Conservation (phyloP, 169 alveolate genomes). For the Fabrea salina region DNA sequence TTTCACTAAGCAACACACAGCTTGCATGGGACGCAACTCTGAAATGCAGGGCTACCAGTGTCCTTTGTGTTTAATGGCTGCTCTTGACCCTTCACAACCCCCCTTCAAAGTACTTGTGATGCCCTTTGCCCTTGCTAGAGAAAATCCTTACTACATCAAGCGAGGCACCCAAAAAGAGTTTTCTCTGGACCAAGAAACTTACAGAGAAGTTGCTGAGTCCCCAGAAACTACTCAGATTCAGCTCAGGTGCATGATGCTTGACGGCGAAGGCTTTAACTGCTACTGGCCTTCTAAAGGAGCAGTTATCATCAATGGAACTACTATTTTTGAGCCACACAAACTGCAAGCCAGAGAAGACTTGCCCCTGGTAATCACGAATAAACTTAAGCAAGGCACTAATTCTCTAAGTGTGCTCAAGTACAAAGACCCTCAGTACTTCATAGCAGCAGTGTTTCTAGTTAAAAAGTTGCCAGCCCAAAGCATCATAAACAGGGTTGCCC, state of each 20-base stretch:
- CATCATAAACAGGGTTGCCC: background rate
- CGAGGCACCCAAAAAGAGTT: background rate
- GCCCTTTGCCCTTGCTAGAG: conserved; percentile 1
- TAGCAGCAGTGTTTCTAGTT: background rate
- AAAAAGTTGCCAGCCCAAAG: background rate
- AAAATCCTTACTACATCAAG: background rate
- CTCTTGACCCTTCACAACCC: background rate
- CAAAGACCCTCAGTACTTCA: conserved; percentile 1
- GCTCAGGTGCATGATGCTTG: background rate
- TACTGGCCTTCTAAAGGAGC: background rate
- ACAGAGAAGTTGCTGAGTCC: too few relatives aligned
- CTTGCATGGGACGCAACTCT: conserved; percentile 2
- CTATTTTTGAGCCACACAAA: conserved; percentile 17
- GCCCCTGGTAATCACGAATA: background rate
- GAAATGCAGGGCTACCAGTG: background rate
- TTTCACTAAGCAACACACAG: background rate
- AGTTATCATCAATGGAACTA: background rate
- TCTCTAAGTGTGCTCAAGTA: background rate
- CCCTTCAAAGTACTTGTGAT: background rate
- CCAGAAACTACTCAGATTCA: too few relatives aligned
- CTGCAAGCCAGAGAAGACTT: background rate
- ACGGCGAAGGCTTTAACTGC: background rate
- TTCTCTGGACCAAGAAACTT: background rate
- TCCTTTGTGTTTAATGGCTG: background rate
- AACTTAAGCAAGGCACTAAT: background rate